phyloP scores from a whole-genome alignment of 257 asterid genomes.

The Fraxinus americana region DNA sequence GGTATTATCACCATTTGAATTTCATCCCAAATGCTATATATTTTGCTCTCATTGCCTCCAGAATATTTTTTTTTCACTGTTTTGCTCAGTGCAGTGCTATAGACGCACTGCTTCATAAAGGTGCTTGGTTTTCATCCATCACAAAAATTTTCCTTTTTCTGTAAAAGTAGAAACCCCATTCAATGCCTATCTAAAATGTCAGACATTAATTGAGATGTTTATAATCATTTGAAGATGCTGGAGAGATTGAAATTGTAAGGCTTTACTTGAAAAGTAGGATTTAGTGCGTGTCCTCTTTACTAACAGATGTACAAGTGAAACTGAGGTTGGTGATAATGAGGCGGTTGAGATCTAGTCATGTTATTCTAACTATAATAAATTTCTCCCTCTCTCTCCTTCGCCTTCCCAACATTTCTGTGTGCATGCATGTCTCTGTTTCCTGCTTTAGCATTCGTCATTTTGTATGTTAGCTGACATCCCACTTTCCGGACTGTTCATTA shows the following conservation, averaged over 20 bases:
- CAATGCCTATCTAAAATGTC: background rate
- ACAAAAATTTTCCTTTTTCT: background rate
- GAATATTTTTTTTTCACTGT: no score
- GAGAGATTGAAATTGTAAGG: background rate
- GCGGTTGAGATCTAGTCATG: background rate
- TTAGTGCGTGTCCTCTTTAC: background rate
- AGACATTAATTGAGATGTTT: background rate
- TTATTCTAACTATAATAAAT: no score
- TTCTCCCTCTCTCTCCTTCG: background rate
- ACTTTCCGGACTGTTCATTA: background rate
- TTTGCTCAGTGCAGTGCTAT: no score
- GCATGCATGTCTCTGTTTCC: background rate
- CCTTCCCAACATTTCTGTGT: background rate
- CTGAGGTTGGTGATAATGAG: background rate
- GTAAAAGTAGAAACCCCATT: background rate
- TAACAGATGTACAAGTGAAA: background rate
- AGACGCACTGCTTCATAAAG: background rate
- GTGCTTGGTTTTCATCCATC: background rate
- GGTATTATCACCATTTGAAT: conserved; percentile 37
- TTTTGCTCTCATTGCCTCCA: background rate
- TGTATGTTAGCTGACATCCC: background rate
- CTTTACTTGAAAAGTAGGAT: background rate
- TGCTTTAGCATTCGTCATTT: background rate
- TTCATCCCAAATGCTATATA: background rate
- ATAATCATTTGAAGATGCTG: no score